phyloP scores from a whole-genome alignment of 2,329 filamentous ascomycete species.

The Fusarium nodosum region DNA sequence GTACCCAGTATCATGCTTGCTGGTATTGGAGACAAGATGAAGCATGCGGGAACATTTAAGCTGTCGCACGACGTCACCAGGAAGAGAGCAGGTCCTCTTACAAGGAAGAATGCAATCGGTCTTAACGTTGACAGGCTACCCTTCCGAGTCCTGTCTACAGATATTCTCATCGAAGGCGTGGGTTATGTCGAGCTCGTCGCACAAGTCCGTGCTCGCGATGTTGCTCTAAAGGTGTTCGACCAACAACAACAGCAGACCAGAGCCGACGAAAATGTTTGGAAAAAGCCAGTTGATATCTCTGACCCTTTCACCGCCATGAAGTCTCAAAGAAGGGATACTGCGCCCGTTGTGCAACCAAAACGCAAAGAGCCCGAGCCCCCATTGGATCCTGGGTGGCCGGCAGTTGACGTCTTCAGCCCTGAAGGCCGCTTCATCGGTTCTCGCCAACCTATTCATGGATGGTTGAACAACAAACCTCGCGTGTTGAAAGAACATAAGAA shows the following conservation, averaged over 20 bases:
- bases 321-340: conserved; percentile 44
- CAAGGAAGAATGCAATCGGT: conserved; percentile 71
- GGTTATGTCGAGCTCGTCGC: conserved; percentile 92
- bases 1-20: conserved; percentile 74
- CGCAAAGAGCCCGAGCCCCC: conserved; percentile 29
- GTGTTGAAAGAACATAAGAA: conserved; percentile 63
- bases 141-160: conserved; percentile 82
- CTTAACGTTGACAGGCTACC: conserved; percentile 78
- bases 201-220: conserved; percentile 76
- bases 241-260: conserved; percentile 5
- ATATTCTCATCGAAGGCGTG: conserved; percentile 90
- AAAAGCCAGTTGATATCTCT: conserved; percentile 12
- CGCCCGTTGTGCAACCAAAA: conserved; percentile 2
- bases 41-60: conserved; percentile 79
- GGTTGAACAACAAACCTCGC: conserved; percentile 71
- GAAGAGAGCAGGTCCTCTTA: conserved; percentile 79
- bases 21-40: conserved; percentile 69
- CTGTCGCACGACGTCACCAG: conserved; percentile 88
- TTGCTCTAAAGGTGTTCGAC: conserved; percentile 36
- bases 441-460: conserved; percentile 78
- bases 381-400: conserved; percentile 67
- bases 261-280: neutral
- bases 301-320: conserved; percentile 49
- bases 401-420: conserved; percentile 87
- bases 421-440: conserved; percentile 82